Evolutionary conservation across 768 basidiomycete genomes (phyloP).

Genomic region (Hypholoma sublateritium): DNA sequence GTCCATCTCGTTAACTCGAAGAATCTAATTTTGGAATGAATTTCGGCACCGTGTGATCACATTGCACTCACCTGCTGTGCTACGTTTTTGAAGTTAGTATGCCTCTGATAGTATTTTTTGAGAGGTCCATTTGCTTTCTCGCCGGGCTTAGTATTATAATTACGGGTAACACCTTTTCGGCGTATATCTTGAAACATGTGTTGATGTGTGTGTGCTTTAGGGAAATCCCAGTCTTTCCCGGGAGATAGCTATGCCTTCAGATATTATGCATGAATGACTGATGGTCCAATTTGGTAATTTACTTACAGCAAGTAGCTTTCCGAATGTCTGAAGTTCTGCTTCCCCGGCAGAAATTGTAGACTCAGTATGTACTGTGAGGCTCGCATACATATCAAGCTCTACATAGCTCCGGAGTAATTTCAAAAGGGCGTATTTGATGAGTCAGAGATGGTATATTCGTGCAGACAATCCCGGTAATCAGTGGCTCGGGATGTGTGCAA

Average conservation of each 20-base stretch:
- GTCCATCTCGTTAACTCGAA: conserved; percentile 1
- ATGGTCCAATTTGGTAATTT: no score
- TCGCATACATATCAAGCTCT: conserved; percentile 27
- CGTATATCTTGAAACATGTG: conserved; percentile 33
- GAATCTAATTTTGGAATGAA: background rate
- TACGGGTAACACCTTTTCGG: conserved; percentile 26
- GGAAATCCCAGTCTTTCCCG: conserved; percentile 28
- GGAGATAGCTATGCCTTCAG: conserved; percentile 14
- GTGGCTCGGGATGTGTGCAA: no score
- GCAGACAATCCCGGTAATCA: no score
- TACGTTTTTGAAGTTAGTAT: conserved; percentile 33
- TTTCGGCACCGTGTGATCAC: background rate
- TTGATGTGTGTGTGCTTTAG: conserved; percentile 31
- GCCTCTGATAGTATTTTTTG: conserved; percentile 23
- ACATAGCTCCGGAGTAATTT: conserved; percentile 33
- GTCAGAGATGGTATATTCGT: no score
- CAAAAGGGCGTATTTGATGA: no score
- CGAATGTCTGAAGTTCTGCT: conserved; percentile 18
- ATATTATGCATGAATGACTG: background rate
- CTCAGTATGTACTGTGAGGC: conserved; percentile 31
- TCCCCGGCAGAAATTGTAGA: conserved; percentile 22
- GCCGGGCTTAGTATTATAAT: conserved; percentile 31
- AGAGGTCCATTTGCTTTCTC: conserved; percentile 30
- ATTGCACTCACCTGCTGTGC: conserved; percentile 31
- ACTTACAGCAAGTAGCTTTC: conserved; percentile 21